phyloP scores from a whole-genome alignment of 2,329 filamentous ascomycete genomes.

The Fusarium nodosum region DNA sequence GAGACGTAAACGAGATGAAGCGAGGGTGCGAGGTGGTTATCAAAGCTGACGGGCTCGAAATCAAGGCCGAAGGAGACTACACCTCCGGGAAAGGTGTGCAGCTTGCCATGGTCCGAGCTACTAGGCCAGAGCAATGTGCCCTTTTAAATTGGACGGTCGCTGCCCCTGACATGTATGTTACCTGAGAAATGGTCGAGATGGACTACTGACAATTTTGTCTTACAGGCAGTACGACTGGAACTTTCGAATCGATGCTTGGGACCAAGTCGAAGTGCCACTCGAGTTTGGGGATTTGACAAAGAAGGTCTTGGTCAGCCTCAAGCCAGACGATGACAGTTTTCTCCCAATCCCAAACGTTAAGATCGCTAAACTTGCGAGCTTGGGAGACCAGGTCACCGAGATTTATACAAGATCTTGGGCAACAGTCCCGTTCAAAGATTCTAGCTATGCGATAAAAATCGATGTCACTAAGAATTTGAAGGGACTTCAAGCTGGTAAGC shows the following conservation, averaged over 20 bases:
- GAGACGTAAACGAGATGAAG: slow-evolving; percentile 20
- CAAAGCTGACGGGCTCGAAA: slow-evolving; percentile 33
- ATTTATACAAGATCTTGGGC: slow-evolving; percentile 49
- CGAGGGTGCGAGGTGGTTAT: slow-evolving; percentile 44
- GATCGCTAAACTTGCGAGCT: slow-evolving; percentile 16
- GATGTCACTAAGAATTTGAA: slow-evolving; percentile 51
- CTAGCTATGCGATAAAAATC: slow-evolving; percentile 54
- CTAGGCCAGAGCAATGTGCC: slow-evolving; percentile 39
- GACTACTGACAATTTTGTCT: slow-evolving; percentile 21
- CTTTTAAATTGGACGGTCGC: slow-evolving; percentile 53
- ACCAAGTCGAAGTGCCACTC: slow-evolving; percentile 36
- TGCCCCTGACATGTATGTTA: slow-evolving; percentile 55
- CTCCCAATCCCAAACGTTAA: slow-evolving; percentile 35
- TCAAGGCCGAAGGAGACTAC: slow-evolving; percentile 42
- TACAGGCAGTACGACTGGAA: slow-evolving; percentile 55
- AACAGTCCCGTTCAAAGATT: slow-evolving; percentile 51
- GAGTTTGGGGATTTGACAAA: slow-evolving; percentile 41
- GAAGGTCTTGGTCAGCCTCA: slow-evolving; percentile 38
- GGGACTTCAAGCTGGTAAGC: slow-evolving; percentile 23
- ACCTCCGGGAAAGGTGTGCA: slow-evolving; percentile 22
- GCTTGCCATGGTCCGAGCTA: slow-evolving; percentile 45
- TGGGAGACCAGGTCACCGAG: slow-evolving; percentile 29
- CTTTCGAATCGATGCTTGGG: slow-evolving; percentile 50
- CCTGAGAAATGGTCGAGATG: background rate
- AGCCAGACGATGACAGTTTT: slow-evolving; percentile 11